A percentile compares a stretch with the other conserved stretches of the same genome.
Conservation (phyloP, 768 basidiomycete species). For the Tulasnella sp. region DNA sequence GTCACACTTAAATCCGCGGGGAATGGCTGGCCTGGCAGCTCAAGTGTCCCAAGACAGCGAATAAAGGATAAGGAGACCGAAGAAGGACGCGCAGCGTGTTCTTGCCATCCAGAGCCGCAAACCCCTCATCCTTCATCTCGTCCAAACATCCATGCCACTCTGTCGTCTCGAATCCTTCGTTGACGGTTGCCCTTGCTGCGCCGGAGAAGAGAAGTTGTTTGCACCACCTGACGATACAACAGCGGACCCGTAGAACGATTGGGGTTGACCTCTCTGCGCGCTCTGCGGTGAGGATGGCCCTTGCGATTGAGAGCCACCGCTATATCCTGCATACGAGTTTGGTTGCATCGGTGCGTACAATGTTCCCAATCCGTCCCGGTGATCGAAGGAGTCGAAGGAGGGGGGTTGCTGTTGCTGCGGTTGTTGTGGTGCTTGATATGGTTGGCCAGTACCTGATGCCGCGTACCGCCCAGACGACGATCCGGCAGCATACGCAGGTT, state of each 20-base stretch:
- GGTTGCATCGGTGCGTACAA: conserved; percentile 78
- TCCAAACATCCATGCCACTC: conserved; percentile 16
- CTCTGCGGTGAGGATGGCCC: conserved; percentile 28
- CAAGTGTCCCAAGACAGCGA: too few species aligned
- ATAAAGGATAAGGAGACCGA: too few species aligned
- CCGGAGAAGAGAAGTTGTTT: not conserved
- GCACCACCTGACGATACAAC: conserved; percentile 26
- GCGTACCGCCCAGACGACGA: conserved; percentile 7
- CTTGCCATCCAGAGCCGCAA: not conserved
- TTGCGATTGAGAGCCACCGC: conserved; percentile 24
- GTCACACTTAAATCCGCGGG: too few species aligned
- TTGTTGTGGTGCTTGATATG: not conserved
- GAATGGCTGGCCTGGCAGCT: too few species aligned
- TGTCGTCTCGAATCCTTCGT: conserved; percentile 10
- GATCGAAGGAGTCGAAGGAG: conserved; percentile 24
- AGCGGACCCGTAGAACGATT: conserved; percentile 61
- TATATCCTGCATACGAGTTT: conserved; percentile 54
- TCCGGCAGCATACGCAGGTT: conserved; percentile 14
- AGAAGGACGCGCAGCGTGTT: too few species aligned
- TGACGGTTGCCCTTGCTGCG: conserved; percentile 13
- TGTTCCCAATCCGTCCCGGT: conserved; percentile 32
- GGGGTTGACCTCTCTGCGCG: conserved; percentile 32
- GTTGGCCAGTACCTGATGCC: not conserved
- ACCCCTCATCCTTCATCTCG: not conserved
- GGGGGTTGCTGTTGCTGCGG: conserved; percentile 23